Base-by-base conservation (phyloP, 1,284 basidiomycete genomes). In the Laetiporus sulphureus region DNA sequence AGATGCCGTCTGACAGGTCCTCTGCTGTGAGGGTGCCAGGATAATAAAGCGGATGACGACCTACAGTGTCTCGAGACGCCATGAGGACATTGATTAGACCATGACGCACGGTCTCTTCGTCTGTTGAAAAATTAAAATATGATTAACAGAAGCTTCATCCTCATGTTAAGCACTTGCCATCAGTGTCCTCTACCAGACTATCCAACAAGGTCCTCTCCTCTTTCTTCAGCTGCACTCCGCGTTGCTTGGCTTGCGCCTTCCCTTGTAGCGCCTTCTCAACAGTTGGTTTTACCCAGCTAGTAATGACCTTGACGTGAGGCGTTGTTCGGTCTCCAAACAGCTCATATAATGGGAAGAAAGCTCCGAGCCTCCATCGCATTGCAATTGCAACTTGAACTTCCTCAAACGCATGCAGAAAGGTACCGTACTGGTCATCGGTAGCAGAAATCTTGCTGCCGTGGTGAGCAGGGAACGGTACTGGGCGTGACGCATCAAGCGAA, bases 341-440 rank as follows among this genome's bases (percentile, higher is more conserved):
- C 38, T 66, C 66, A 8, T 47, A 43, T 18, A 65, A 36, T 3
- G 55, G 56, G 63, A 64, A 68, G 2, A 47, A 36, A 21, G 35
- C 29, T 23, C 66, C 67, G 2, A 63, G 18, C n/a, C 58, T 44
- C 31, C 52, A 49, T 7, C 73, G 62, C n/a, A 18, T 45, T 0
- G 59, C 43, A 21, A 65, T 47, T 7, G 49, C 40, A 5, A 47
- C 40, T 48, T 71, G 69, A 1, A 64, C 68, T 22, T 59, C 51
- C 11, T 54, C 55, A 32, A 74, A 71, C 1, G 71, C 64, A 4
- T 57, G 47, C 5, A 65, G 59, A 50, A 75, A 74, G 16, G 48
- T 56, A 32, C 60, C 43, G 32, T 50, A 45, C 15, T 20, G 22
- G 30, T 40, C 38, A 13, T 38, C 42, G 15, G 37, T 40, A 30